Conservation (phyloP, 2,329 filamentous ascomycete genomes). For the Diaporthe sp. region DNA sequence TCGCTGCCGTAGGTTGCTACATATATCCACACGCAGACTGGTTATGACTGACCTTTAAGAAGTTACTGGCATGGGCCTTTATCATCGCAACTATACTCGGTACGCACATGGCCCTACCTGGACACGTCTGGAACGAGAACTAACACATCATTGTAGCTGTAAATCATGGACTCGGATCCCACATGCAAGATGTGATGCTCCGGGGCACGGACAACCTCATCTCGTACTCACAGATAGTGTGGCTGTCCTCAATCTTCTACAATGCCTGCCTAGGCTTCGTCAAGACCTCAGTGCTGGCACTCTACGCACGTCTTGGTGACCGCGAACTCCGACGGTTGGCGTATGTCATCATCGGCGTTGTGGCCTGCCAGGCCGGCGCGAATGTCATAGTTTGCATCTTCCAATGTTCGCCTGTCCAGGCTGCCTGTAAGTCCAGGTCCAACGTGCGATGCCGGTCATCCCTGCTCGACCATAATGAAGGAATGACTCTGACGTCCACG, state of each 20-base stretch:
- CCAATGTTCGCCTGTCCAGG: slow-evolving; percentile 56
- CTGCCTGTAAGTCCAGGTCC: slow-evolving; percentile 51
- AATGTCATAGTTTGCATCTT: slow-evolving; percentile 58
- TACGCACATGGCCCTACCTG: background rate
- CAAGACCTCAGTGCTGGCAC: slow-evolving; percentile 61
- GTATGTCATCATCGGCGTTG: slow-evolving; percentile 56
- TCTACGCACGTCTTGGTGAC: slow-evolving; percentile 60
- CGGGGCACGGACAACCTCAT: slow-evolving; percentile 23
- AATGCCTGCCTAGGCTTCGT: slow-evolving; percentile 61
- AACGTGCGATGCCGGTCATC: background rate
- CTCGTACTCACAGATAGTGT: slow-evolving; percentile 49
- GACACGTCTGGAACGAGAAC: background rate
- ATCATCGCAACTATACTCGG: slow-evolving; percentile 21
- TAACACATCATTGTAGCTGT: background rate
- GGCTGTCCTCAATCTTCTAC: slow-evolving; percentile 63
- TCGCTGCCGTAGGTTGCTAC: background rate
- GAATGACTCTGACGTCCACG: background rate
- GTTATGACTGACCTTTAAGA: background rate
- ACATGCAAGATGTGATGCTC: slow-evolving; percentile 14
- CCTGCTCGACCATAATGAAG: no score
- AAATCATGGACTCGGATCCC: slow-evolving; percentile 26
- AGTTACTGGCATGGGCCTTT: slow-evolving; percentile 33
- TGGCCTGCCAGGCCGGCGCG: slow-evolving; percentile 55
- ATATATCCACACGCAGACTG: background rate
- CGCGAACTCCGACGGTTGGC: slow-evolving; percentile 52